Percentiles rank a stretch among this genome's conserved stretches.
Evolutionary conservation across 345 rosid genomes (phyloP).

Genomic region (Eucalyptus sp.): DNA sequence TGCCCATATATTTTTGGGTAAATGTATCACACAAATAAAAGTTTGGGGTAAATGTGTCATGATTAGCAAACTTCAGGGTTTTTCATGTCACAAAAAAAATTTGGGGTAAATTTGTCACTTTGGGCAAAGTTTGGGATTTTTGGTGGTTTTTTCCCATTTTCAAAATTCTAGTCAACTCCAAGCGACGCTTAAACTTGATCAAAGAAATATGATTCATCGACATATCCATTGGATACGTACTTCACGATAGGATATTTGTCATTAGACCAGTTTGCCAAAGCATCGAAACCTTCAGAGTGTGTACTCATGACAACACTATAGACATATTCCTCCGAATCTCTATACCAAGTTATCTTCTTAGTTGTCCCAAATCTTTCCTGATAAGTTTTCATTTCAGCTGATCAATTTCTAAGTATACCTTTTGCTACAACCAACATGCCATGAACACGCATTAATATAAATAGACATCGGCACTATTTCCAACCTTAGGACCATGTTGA

Average conservation of each 20-base stretch:
- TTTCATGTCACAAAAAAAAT: too few relatives aligned
- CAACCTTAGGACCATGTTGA: background rate
- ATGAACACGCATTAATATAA: background rate
- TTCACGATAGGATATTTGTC: background rate
- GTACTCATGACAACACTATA: background rate
- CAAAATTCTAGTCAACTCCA: background rate
- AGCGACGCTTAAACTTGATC: accelerated
- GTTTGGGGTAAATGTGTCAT: too few relatives aligned
- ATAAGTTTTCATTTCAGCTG: background rate
- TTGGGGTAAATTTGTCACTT: too few relatives aligned
- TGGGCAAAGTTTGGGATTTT: too few relatives aligned
- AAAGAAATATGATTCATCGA: background rate
- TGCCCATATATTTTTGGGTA: too few relatives aligned
- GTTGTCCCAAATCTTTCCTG: background rate
- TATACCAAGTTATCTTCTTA: background rate
- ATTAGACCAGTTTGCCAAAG: background rate
- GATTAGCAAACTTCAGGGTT: too few relatives aligned
- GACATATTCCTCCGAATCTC: background rate
- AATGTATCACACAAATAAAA: too few relatives aligned
- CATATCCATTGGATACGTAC: background rate
- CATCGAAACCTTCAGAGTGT: background rate
- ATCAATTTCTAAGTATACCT: background rate
- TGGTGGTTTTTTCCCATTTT: too few relatives aligned
- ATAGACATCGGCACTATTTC: background rate
- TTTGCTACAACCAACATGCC: background rate